phyloP scores from a whole-genome alignment of 441 rosid genomes.

The Eruca vesicaria region DNA sequence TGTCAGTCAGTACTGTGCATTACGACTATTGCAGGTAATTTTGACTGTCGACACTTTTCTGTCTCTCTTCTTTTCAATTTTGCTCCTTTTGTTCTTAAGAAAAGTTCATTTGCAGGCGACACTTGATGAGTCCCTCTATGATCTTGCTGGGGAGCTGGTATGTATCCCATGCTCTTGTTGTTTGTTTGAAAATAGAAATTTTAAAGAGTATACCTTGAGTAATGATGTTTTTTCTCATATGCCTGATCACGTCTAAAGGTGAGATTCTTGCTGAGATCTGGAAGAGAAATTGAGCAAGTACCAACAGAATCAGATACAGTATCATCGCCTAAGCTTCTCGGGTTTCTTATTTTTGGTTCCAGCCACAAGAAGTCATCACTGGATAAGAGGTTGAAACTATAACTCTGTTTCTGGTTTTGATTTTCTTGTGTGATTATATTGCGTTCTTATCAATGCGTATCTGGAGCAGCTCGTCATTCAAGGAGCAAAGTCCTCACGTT shows the following conservation, averaged over 20 bases:
- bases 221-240: slow-evolving; percentile 13
- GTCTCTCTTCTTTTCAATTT: slow-evolving; percentile 15
- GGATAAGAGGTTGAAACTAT: slow-evolving; percentile 63
- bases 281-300: slow-evolving; percentile 86
- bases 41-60: not conserved
- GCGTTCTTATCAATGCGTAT: slow-evolving; percentile 16
- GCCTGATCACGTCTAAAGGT: slow-evolving; percentile 52
- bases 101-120: slow-evolving; percentile 71
- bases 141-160: slow-evolving; percentile 99
- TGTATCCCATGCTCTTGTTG: slow-evolving; percentile 12
- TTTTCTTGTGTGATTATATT: slow-evolving; percentile 7
- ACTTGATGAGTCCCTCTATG: slow-evolving; percentile 94
- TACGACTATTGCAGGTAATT: slow-evolving; percentile 86
- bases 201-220: slow-evolving; percentile 10
- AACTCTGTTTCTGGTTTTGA: slow-evolving; percentile 11
- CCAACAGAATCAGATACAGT: slow-evolving; percentile 69
- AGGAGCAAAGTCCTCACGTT: slow-evolving; percentile 90
- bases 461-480: slow-evolving; percentile 66
- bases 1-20: slow-evolving; percentile 96
- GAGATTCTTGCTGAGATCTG: slow-evolving; percentile 96
- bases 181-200: slow-evolving; percentile 16
- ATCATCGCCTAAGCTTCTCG: slow-evolving; percentile 90
- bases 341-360: slow-evolving; percentile 85
- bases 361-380: slow-evolving; percentile 69
- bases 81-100: slow-evolving; percentile 23